A percentile compares a stretch with the other conserved stretches of the same genome.
Evolutionary conservation across 768 basidiomycete genomes (phyloP).

Genomic region (Boletus vermiculosoides): DNA sequence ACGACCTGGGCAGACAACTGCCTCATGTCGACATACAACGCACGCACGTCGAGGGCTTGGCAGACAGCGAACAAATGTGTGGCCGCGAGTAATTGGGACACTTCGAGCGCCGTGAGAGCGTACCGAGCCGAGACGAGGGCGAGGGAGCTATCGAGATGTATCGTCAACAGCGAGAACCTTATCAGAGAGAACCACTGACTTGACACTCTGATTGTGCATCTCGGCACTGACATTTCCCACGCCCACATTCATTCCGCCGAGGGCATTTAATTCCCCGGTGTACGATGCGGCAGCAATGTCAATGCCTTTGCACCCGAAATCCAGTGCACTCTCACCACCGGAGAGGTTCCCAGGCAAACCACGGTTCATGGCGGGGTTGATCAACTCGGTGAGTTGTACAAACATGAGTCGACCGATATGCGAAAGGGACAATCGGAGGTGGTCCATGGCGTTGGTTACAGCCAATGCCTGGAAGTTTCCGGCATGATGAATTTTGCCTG

Average conservation of each 20-base stretch:
- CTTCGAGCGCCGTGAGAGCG: constrained; percentile 74
- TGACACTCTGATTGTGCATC: constrained; percentile 92
- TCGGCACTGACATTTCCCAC: constrained; percentile 85
- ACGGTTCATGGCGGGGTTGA: constrained; percentile 64
- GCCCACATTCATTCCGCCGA: constrained; percentile 73
- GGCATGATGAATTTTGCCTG: constrained; percentile 67
- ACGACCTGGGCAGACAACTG: constrained; percentile 26
- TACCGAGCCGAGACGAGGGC: constrained; percentile 82
- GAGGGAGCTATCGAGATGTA: constrained; percentile 54
- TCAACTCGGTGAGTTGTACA: constrained; percentile 55
- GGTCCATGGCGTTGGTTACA: constrained; percentile 85
- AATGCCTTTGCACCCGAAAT: constrained; percentile 82
- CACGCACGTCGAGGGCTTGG: constrained; percentile 85
- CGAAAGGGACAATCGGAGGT: constrained; percentile 70
- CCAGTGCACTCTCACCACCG: constrained; percentile 74
- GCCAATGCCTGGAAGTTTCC: constrained; percentile 91
- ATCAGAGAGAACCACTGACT: constrained; percentile 47
- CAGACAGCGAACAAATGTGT: constrained; percentile 74
- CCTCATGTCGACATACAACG: constrained; percentile 66
- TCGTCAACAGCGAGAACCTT: neutral
- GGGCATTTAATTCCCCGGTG: constrained; percentile 74
- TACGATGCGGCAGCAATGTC: constrained; percentile 86
- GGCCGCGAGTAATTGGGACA: constrained; percentile 69
- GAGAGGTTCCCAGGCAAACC: constrained; percentile 80
- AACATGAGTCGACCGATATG: constrained; percentile 72